Base-by-base conservation (phyloP, 2,329 filamentous ascomycete genomes). In the Laburnicola sp. region DNA sequence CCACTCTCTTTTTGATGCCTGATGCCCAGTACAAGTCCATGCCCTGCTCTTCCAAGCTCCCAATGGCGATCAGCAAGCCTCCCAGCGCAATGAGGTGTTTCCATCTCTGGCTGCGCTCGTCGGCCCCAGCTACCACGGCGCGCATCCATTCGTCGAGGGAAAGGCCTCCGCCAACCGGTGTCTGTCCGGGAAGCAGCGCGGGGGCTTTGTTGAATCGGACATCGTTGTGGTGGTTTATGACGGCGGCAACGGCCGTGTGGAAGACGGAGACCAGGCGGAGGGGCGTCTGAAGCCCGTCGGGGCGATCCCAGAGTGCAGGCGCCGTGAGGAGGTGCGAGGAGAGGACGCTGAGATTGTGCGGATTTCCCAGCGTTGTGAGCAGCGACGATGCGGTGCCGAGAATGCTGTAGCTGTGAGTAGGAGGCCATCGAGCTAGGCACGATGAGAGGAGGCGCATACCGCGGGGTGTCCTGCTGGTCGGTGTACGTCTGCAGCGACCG, bases 61-160 rank as follows among this genome's bases (percentile, higher is more conserved):
- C 87, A 65, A 92, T 86, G 6, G 89, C 91, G 66, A 93, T 81
- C 51, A 96, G 74, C 22, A 96, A 76, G 2, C 91, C 92, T 0
- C 86, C 86, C 6, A 96, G 81, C 4, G 92, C 81, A n/a, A 96
- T 77, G 27, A 91, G 74, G 71, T 96, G 91, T 70, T 91, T 86
- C 91, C 91, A 96, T 65, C 89, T 78, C 16, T 79, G 82, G 27
- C 77, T 86, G 60, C 78, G 80, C 38, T 82, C 83, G 63, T 86
- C 81, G 11, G 84, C 83, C 6, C 83, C 84, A 35, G 77, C 78
- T 2, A 83, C 77, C 2, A 85, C 75, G 1, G 84, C 82, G 56
- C 77, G 79, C 23, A 82, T 74, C 84, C 84, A 86, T 41, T 80
- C 80, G 40, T 82, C 78, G 11, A 78, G 72, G 4, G 77, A 70